A percentile compares a stretch with the other conserved stretches of the same genome.
Evolutionary conservation across 2,329 filamentous ascomycete species (phyloP).

Genomic region (Anisogramma anomala): DNA sequence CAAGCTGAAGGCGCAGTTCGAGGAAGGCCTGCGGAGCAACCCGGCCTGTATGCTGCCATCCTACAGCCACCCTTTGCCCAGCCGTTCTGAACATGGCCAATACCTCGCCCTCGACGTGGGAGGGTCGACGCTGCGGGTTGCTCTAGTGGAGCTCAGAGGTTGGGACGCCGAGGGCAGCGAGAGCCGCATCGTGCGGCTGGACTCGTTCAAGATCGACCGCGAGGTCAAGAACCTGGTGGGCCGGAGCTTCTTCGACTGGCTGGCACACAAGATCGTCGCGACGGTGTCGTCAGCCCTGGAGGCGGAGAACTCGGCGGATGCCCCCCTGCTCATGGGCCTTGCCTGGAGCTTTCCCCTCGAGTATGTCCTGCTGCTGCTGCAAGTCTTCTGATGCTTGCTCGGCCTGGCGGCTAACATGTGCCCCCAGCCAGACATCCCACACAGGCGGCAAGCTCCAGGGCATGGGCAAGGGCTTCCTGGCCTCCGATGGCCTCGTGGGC

Average conservation of each 20-base stretch:
- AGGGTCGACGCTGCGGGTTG: slow-evolving; percentile 55
- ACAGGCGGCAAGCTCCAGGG: slow-evolving; percentile 45
- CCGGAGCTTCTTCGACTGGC: slow-evolving; percentile 55
- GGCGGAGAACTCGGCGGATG: slow-evolving; percentile 25
- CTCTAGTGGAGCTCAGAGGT: slow-evolving; percentile 48
- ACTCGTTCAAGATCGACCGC: slow-evolving; percentile 44
- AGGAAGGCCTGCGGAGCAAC: slow-evolving; percentile 39
- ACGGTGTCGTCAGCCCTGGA: slow-evolving; percentile 37
- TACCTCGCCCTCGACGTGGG: slow-evolving; percentile 58
- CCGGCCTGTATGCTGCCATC: slow-evolving; percentile 53
- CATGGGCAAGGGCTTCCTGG: slow-evolving; percentile 57
- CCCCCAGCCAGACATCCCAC: slow-evolving; percentile 49
- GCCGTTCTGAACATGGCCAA: slow-evolving; percentile 45
- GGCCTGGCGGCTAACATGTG: neutral
- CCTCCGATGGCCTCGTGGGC: slow-evolving; percentile 44
- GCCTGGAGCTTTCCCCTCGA: slow-evolving; percentile 62
- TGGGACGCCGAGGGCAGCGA: slow-evolving; percentile 27
- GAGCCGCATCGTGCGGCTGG: slow-evolving; percentile 42
- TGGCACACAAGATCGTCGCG: slow-evolving; percentile 48
- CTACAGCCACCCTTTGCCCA: slow-evolving; percentile 52
- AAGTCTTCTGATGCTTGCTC: no score
- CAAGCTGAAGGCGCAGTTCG: slow-evolving; percentile 43
- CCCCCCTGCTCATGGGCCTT: slow-evolving; percentile 46
- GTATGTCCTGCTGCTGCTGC: slow-evolving; percentile 24
- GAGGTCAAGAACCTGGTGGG: slow-evolving; percentile 46